A percentile compares a stretch with the other conserved stretches of the same genome.
These are phyloP conservation scores for Saturnispora sanitii DNA, from an alignment of 805 yeast genomes.

Conservation along the genomic window DNA sequence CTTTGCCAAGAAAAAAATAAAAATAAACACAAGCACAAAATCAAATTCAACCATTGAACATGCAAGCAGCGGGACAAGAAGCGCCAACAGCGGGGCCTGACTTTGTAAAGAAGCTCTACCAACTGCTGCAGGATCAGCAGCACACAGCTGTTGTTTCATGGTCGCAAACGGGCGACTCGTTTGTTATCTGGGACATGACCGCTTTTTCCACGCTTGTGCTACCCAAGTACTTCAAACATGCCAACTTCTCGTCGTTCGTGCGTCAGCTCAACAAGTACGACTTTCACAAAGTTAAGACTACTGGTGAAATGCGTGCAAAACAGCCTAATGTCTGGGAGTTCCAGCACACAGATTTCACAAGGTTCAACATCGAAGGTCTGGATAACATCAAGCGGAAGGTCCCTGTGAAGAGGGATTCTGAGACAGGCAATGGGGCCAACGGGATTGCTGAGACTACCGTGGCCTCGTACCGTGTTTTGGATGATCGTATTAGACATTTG, in stretches of 20 bases:
- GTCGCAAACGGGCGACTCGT: slow-evolving; percentile 78
- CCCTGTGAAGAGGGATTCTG: slow-evolving; percentile 37
- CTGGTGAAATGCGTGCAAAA: slow-evolving; percentile 56
- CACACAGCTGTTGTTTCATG: slow-evolving; percentile 72
- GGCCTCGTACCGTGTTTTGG: too few relatives aligned
- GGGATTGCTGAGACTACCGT: neutral
- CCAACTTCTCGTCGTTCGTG: slow-evolving; percentile 90
- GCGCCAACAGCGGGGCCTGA: slow-evolving; percentile 30
- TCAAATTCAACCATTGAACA: too few relatives aligned
- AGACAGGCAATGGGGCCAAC: neutral
- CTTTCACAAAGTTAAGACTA: slow-evolving; percentile 85
- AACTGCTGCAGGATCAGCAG: slow-evolving; percentile 77
- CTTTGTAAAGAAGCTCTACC: slow-evolving; percentile 68
- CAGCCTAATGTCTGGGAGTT: slow-evolving; percentile 78
- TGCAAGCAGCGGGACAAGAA: neutral
- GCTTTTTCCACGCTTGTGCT: slow-evolving; percentile 82
- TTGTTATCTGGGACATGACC: slow-evolving; percentile 82
- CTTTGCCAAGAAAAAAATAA: too few relatives aligned
- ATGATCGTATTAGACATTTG: slow-evolving; percentile 18
- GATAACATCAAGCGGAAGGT: slow-evolving; percentile 84
- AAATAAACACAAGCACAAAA: too few relatives aligned
- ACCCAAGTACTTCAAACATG: slow-evolving; percentile 89
- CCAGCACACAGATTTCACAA: slow-evolving; percentile 78
- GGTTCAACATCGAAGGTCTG: slow-evolving; percentile 65
- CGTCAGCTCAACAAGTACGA: slow-evolving; percentile 94